These are phyloP conservation scores for Cryptococcus floricola DNA, from an alignment of 1,284 basidiomycete species.

Conservation along the genomic window DNA sequence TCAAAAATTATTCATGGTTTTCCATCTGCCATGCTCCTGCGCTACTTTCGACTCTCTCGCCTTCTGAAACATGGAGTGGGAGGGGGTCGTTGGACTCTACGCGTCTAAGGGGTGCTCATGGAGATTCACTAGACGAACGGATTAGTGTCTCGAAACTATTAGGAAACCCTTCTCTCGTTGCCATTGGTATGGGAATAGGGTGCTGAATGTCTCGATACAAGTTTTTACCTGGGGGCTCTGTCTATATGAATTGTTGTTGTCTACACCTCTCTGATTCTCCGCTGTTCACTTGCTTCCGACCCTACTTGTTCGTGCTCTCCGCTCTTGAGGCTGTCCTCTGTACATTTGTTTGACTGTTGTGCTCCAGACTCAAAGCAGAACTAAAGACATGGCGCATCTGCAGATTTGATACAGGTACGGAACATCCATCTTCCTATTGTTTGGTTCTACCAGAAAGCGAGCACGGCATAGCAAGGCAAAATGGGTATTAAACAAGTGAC, in stretches of 20 bases:
- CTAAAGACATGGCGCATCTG: too few relatives aligned
- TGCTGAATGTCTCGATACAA: slow-evolving; percentile 46
- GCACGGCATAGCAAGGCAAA: too few relatives aligned
- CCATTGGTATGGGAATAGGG: slow-evolving; percentile 17
- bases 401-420: too few relatives aligned
- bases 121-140: slow-evolving; percentile 46
- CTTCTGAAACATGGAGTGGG: too few relatives aligned
- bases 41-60: not conserved
- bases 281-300: too few relatives aligned
- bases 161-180: slow-evolving; percentile 37
- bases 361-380: too few relatives aligned
- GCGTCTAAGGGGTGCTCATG: slow-evolving; percentile 13
- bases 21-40: slow-evolving; percentile 27
- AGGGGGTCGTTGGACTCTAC: not conserved
- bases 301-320: too few relatives aligned
- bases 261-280: not conserved
- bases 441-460: too few relatives aligned
- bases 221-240: slow-evolving; percentile 2
- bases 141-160: slow-evolving; percentile 48
- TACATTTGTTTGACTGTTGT: too few relatives aligned
- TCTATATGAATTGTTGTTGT: not conserved
- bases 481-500: too few relatives aligned
- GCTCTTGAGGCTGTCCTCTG: too few relatives aligned
- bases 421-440: too few relatives aligned
- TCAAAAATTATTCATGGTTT: slow-evolving; percentile 35